These are phyloP conservation scores for Trichoderma koningii DNA, from an alignment of 2,329 filamentous ascomycete species.

Conservation along the genomic window DNA sequence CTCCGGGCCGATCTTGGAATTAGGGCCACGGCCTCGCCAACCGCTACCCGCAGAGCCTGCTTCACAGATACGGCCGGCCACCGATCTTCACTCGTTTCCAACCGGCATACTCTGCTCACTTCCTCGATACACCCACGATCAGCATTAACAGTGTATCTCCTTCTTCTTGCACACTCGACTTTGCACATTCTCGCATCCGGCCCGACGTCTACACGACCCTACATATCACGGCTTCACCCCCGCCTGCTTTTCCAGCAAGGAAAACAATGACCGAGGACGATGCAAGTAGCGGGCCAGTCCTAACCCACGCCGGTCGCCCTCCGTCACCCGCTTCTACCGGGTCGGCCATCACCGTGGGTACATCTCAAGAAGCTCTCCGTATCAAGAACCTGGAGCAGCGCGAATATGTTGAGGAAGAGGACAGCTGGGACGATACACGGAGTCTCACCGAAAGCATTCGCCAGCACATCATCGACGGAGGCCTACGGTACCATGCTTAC, in stretches of 20 bases:
- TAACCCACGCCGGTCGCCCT: conserved; percentile 25
- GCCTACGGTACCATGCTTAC: conserved; percentile 46
- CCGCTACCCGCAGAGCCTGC: not conserved
- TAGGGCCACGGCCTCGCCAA: not conserved
- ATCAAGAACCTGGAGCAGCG: conserved; percentile 42
- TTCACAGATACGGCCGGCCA: not conserved
- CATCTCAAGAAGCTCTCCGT: conserved; percentile 35
- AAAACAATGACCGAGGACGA: conserved; percentile 22
- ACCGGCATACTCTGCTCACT: too few relatives aligned
- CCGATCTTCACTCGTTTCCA: not conserved
- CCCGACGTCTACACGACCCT: not conserved
- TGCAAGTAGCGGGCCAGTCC: conserved; percentile 5
- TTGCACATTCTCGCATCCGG: not conserved
- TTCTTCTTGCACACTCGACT: too few relatives aligned
- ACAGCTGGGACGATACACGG: conserved; percentile 40
- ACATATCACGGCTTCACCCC: not conserved
- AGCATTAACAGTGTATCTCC: too few relatives aligned
- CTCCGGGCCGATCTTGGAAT: conserved; percentile 1
- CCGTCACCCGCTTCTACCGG: conserved; percentile 36
- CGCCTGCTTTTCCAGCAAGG: not conserved
- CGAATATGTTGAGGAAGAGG: conserved; percentile 32
- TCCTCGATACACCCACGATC: not conserved
- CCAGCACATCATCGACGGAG: conserved; percentile 47
- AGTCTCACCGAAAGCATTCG: conserved; percentile 48
- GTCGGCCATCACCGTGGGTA: conserved; percentile 39